Percentiles rank a stretch among this genome's conserved stretches.
Evolutionary conservation across 768 basidiomycete genomes (phyloP).

Genomic region (Collybiopsis luxurians): DNA sequence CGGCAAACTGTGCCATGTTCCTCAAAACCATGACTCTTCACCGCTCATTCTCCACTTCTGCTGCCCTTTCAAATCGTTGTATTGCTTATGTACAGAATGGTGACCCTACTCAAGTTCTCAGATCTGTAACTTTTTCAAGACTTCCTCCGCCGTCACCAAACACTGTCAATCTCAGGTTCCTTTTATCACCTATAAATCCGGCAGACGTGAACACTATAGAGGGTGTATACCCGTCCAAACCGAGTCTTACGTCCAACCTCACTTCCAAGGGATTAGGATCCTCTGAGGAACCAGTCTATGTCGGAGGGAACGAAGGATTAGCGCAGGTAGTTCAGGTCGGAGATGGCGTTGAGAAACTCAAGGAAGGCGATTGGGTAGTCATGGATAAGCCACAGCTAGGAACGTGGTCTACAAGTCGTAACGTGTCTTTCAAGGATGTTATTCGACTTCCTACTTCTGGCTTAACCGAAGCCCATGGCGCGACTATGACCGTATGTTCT

Average conservation of each 20-base stretch:
- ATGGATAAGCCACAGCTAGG: constrained; percentile 68
- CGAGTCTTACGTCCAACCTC: constrained; percentile 36
- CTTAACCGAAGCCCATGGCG: constrained; percentile 63
- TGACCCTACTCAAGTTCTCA: constrained; percentile 59
- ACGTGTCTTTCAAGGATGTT: constrained; percentile 53
- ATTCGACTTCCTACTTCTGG: constrained; percentile 51
- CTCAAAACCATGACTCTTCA: not conserved
- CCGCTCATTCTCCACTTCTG: constrained; percentile 27
- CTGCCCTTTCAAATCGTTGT: constrained; percentile 47
- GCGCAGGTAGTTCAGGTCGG: constrained; percentile 66
- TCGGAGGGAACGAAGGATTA: constrained; percentile 78
- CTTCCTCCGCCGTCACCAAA: constrained; percentile 52
- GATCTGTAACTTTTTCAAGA: constrained; percentile 46
- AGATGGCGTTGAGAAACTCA: constrained; percentile 43
- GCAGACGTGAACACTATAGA: constrained; percentile 81
- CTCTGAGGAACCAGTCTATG: constrained; percentile 39
- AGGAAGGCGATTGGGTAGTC: constrained; percentile 70
- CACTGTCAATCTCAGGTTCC: constrained; percentile 62
- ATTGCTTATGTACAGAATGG: constrained; percentile 64
- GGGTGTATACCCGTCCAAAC: constrained; percentile 76
- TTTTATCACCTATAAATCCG: constrained; percentile 77
- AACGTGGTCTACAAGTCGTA: constrained; percentile 66
- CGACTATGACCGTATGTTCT: constrained; percentile 64
- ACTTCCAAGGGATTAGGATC: constrained; percentile 29
- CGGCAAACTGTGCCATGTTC: not conserved